phyloP scores from a whole-genome alignment of 345 rosid species.

The Dovyalis caffra region DNA sequence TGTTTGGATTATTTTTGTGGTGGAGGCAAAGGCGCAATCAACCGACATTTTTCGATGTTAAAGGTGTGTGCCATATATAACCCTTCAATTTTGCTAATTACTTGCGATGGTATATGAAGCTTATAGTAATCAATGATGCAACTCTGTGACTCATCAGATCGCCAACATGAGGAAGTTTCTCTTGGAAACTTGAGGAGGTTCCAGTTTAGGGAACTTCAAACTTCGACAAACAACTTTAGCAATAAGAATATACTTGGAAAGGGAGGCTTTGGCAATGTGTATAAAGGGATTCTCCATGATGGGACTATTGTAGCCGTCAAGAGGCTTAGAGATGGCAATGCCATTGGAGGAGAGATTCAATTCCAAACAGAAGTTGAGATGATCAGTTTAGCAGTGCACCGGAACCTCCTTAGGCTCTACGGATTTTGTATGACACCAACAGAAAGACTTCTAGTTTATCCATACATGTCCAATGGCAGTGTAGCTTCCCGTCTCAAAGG shows the following conservation, averaged over 20 bases:
- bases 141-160: constrained; percentile 35
- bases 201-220: constrained; percentile 82
- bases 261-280: constrained; percentile 92
- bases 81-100: background rate
- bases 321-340: constrained; percentile 86
- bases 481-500: constrained; percentile 97
- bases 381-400: constrained; percentile 96
- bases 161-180: constrained; percentile 69
- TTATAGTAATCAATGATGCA: background rate
- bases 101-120: background rate
- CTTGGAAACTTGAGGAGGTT: constrained; percentile 89
- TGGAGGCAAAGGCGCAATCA: constrained; percentile 73
- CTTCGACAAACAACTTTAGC: constrained; percentile 83
- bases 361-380: constrained; percentile 96
- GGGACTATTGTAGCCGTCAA: constrained; percentile 85
- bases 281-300: constrained; percentile 82
- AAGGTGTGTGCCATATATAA: constrained; percentile 47
- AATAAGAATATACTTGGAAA: constrained; percentile 84
- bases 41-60: constrained; percentile 69
- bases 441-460: constrained; percentile 90
- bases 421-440: constrained; percentile 82
- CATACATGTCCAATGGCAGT: constrained; percentile 96
- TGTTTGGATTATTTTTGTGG: constrained; percentile 72
- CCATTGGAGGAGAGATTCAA: constrained; percentile 78
- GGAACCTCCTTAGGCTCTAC: constrained; percentile 82